These are phyloP conservation scores for Arthonia radiata DNA, from an alignment of 495 filamentous ascomycete genomes.

Conservation along the genomic window DNA sequence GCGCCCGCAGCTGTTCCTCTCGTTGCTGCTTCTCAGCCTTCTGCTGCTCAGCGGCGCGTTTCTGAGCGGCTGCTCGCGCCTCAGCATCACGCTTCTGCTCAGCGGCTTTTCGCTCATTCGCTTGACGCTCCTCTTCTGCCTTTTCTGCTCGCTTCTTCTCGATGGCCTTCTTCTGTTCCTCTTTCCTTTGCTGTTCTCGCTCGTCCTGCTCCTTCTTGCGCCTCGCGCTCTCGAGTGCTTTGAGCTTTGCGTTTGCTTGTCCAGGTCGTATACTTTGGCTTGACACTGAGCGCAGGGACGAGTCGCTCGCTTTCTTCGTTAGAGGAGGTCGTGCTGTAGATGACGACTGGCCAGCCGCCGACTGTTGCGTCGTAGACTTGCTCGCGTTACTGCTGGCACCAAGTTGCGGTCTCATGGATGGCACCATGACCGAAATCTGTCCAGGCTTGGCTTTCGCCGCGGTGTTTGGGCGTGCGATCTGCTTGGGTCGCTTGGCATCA, in stretches of 20 bases:
- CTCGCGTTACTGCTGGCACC: no score
- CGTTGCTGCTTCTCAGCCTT: constrained; percentile 14
- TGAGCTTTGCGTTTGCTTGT: constrained; percentile 27
- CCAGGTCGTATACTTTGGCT: no score
- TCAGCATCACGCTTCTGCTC: constrained; percentile 25
- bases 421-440: no score
- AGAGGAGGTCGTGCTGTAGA: constrained; percentile 21
- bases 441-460: no score
- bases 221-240: constrained; percentile 38
- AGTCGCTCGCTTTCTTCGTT: constrained; percentile 40
- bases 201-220: constrained; percentile 63
- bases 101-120: constrained; percentile 24
- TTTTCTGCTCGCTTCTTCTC: constrained; percentile 45
- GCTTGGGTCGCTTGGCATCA: no score
- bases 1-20: no score
- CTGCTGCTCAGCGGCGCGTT: constrained; percentile 23
- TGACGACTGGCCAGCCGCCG: no score
- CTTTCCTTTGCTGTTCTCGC: constrained; percentile 48
- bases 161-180: constrained; percentile 49
- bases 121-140: constrained; percentile 18
- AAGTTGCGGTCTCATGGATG: no score
- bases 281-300: constrained; percentile 45
- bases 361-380: no score
- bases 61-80: constrained; percentile 22
- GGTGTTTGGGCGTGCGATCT: no score